Conservation (phyloP, 371 early-diverging fungal species). For the Actinomortierella wolfii region DNA sequence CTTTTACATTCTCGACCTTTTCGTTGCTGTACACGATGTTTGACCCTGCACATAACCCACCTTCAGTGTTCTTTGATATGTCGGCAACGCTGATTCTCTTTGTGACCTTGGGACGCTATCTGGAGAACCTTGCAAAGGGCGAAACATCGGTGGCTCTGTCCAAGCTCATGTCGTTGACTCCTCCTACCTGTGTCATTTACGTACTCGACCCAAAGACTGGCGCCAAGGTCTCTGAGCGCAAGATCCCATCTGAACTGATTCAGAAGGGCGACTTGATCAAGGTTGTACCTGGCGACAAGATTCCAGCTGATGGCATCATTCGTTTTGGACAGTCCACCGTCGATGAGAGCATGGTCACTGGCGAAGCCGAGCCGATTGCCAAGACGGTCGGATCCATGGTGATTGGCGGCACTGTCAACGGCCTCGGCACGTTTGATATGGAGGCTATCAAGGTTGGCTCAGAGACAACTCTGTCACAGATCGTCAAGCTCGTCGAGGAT, state of each 20-base stretch:
- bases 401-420: conserved; percentile 95
- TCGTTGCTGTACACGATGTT: conserved; percentile 52
- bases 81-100: conserved; percentile 89
- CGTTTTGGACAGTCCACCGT: conserved; percentile 82
- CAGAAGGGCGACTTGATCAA: conserved; percentile 85
- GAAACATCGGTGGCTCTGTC: conserved; percentile 89
- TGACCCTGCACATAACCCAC: conserved; percentile 50
- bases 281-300: conserved; percentile 90
- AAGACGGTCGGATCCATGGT: conserved; percentile 74
- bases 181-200: conserved; percentile 74
- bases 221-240: conserved; percentile 59
- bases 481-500: conserved; percentile 88
- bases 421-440: conserved; percentile 73
- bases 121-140: conserved; percentile 95
- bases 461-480: conserved; percentile 85
- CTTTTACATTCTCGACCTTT: conserved; percentile 82
- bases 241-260: conserved; percentile 86
- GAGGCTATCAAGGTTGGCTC: conserved; percentile 78
- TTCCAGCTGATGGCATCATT: conserved; percentile 94
- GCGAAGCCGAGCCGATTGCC: conserved; percentile 90
- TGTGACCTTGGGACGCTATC: conserved; percentile 86
- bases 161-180: conserved; percentile 86
- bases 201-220: conserved; percentile 48
- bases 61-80: conserved; percentile 93
- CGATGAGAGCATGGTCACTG: conserved; percentile 98